Evolutionary conservation across 2,329 filamentous ascomycete species (phyloP).

Genomic region (Ascochyta fabae): DNA sequence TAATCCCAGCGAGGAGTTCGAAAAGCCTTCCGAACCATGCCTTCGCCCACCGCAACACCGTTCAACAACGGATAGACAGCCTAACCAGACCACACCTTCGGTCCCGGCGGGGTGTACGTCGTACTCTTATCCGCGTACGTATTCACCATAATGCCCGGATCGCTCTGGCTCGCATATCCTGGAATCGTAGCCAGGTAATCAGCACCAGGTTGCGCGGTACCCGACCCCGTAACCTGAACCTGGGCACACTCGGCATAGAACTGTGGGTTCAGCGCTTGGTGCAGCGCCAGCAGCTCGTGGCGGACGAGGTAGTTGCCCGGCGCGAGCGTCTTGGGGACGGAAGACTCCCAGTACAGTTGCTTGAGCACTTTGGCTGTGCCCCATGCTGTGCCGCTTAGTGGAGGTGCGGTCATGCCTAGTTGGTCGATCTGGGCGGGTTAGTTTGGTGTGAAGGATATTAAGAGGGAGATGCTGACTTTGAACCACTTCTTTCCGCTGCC

Average conservation of each 20-base stretch:
- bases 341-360: conserved; percentile 61
- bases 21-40: no score
- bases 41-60: no score
- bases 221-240: conserved; percentile 59
- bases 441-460: neutral
- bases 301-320: conserved; percentile 47
- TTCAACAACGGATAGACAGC: neutral
- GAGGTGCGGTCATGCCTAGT: conserved; percentile 56
- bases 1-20: no score
- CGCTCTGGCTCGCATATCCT: conserved; percentile 50
- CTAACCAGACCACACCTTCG: conserved; percentile 12
- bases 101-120: conserved; percentile 7
- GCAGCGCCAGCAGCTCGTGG: conserved; percentile 63
- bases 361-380: conserved; percentile 57
- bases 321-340: conserved; percentile 54
- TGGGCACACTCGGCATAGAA: conserved; percentile 66
- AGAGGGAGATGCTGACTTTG: conserved; percentile 51
- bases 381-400: conserved; percentile 58
- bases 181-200: conserved; percentile 56
- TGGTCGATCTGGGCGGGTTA: conserved; percentile 51
- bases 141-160: conserved; percentile 60
- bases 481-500: conserved; percentile 64
- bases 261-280: conserved; percentile 58
- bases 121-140: conserved; percentile 25
- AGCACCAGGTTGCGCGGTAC: conserved; percentile 52